phyloP scores from a whole-genome alignment of 495 filamentous ascomycete species.

The Terfezia claveryi region DNA sequence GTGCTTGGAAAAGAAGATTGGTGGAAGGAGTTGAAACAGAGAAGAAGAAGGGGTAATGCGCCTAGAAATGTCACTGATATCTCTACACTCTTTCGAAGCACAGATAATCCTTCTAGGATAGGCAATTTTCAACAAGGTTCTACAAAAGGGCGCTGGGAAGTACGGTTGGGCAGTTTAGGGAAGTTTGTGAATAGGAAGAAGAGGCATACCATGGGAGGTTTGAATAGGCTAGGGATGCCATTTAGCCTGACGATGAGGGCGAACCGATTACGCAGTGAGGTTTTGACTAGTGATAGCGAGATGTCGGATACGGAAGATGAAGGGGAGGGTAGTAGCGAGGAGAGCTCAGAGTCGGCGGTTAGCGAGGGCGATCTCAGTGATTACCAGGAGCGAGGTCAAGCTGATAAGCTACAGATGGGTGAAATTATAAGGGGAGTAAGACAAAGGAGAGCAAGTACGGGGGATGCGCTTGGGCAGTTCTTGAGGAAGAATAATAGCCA shows the following conservation, averaged over 20 bases:
- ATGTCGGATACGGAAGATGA: not conserved
- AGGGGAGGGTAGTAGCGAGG: slow-evolving; percentile 21
- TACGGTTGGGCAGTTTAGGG: slow-evolving; percentile 29
- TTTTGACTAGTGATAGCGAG: slow-evolving; percentile 24
- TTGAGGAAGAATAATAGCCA: not conserved
- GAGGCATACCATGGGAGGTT: slow-evolving; percentile 41
- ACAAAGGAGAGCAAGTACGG: not conserved
- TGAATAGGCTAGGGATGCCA: slow-evolving; percentile 35
- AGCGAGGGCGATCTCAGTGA: slow-evolving; percentile 31
- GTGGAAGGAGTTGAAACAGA: slow-evolving; percentile 55
- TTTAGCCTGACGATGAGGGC: slow-evolving; percentile 54
- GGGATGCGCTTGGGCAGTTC: not conserved
- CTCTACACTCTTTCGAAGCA: slow-evolving; percentile 15
- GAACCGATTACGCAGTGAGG: slow-evolving; percentile 42
- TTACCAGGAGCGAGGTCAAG: slow-evolving; percentile 8
- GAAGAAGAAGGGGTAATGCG: slow-evolving; percentile 26
- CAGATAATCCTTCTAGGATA: slow-evolving; percentile 28
- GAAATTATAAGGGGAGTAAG: too few relatives aligned
- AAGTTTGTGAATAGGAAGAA: slow-evolving; percentile 23
- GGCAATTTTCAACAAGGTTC: slow-evolving; percentile 31
- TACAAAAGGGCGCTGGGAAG: slow-evolving; percentile 23
- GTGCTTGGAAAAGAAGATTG: slow-evolving; percentile 48
- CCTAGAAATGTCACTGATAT: slow-evolving; percentile 19
- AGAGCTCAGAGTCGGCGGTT: slow-evolving; percentile 24
- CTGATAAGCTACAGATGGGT: not conserved